Evolutionary conservation across 768 basidiomycete genomes (phyloP), one percentile per base, ranked within the genome.

Genomic region (Plicaturopsis crispa): DNA sequence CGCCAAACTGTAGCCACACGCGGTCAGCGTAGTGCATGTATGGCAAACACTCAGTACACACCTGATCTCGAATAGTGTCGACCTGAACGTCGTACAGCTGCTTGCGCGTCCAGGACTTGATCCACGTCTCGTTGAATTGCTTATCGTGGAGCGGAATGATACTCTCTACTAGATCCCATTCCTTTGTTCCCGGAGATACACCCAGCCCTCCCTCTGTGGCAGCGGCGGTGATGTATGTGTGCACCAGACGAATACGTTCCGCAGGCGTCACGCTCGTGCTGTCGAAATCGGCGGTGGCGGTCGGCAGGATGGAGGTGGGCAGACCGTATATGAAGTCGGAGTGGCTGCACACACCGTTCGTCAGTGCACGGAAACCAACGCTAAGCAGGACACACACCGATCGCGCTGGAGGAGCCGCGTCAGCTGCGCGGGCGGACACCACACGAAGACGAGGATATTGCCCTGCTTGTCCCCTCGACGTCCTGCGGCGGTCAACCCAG

Each of bases 121-220:
- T 70, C 91, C 91, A 93, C 1, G 61, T 49, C 6, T 82, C 72
- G 56, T 94, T 90, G 61, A 88, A 87, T 33, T 73, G 63, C 13
- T 77, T 73, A 57, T 97, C 83, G 50, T 98, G 94, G 6, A 97
- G 65, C 2, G 81, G 77, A 66, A 89, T 78, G 36, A 96, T 73
- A 16, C 79, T 78, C 48, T 88, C 80, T 6, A 96, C 73, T 35
- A 85, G 75, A 46, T 80, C 72, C 88, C 89, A 97, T 37, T 78
- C 73, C 11, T 70, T 59, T 17, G 76, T 67, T 11, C 73, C 76
- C 2, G 86, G 81, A 6, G 80, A 75, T 34, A 97, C 77, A 1
- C 87, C 90, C 2, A 94, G 72, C 4, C 91, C 92, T 7, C 88
- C 83, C 37, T 93, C 91, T n/a, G 65, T 52, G 0, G 69, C 65